Conservation (phyloP, 1,284 basidiomycete species). For the Filobasidium uniguttulatum region DNA sequence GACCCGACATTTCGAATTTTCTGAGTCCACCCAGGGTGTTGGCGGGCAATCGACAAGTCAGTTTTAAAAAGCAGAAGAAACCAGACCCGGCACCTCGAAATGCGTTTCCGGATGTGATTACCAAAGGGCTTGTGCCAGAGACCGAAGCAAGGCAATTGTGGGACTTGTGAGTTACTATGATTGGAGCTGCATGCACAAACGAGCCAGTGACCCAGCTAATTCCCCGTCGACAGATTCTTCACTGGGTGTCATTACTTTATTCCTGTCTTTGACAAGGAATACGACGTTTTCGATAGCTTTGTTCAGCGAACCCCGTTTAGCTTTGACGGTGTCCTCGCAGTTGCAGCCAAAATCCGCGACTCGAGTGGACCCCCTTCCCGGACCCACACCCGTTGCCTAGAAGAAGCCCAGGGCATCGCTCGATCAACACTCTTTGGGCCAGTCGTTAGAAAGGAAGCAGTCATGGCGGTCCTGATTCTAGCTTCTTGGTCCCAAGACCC, state of each 20-base stretch:
- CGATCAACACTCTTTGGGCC: constrained; percentile 82
- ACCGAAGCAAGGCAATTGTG: constrained; percentile 70
- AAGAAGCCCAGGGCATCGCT: constrained; percentile 87
- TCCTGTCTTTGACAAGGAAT: constrained; percentile 74
- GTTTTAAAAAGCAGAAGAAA: constrained; percentile 72
- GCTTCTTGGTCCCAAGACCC: constrained; percentile 88
- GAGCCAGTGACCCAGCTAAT: too few species aligned
- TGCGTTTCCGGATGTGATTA: constrained; percentile 37
- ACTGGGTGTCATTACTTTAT: constrained; percentile 89
- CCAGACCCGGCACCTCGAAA: constrained; percentile 71
- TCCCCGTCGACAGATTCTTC: constrained; percentile 67
- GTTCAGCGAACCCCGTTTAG: constrained; percentile 86
- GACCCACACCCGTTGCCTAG: constrained; percentile 77
- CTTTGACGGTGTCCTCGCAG: constrained; percentile 53
- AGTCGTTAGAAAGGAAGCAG: constrained; percentile 81
- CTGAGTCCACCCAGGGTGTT: constrained; percentile 19
- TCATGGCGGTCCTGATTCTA: constrained; percentile 82
- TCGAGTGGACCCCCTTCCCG: constrained; percentile 47
- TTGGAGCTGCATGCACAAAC: too few species aligned
- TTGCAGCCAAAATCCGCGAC: constrained; percentile 77
- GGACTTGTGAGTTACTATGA: constrained; percentile 51
- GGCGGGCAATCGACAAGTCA: constrained; percentile 32
- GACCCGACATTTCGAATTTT: constrained; percentile 4
- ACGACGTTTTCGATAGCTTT: constrained; percentile 78
- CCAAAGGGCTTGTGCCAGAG: constrained; percentile 55